Evolutionary conservation across 2,329 filamentous ascomycete species (phyloP).

Genomic region (Elsinoe batatas): DNA sequence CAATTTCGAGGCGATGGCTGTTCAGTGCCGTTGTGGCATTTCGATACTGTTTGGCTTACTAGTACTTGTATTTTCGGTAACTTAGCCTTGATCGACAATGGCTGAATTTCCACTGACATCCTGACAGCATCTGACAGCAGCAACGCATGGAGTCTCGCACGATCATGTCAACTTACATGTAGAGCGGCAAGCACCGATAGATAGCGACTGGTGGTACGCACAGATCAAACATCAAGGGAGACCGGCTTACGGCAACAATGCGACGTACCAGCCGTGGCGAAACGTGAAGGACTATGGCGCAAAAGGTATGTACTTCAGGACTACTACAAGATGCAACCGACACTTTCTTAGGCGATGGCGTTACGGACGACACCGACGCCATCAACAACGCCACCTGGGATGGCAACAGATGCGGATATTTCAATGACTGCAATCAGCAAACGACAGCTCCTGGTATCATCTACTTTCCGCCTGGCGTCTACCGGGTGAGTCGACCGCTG

Average conservation of each 20-base stretch:
- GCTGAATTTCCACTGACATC: neutral
- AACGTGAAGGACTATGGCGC: conserved; percentile 37
- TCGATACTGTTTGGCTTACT: neutral
- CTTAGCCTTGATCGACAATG: neutral
- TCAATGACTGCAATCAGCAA: conserved; percentile 18
- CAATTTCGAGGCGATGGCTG: no score
- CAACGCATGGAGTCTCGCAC: neutral
- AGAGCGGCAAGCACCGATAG: conserved; percentile 9
- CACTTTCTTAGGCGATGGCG: conserved; percentile 20
- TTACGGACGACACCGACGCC: conserved; percentile 24
- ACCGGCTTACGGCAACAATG: conserved; percentile 29
- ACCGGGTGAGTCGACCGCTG: conserved; percentile 32
- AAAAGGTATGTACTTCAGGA: conserved; percentile 23
- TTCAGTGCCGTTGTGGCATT: no score
- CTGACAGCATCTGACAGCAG: neutral
- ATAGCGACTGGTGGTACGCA: conserved; percentile 30
- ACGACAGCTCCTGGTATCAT: conserved; percentile 41
- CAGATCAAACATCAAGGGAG: conserved; percentile 34
- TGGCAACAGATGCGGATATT: conserved; percentile 23
- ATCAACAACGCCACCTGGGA: conserved; percentile 27
- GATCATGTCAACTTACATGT: conserved; percentile 12
- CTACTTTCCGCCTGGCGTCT: conserved; percentile 51
- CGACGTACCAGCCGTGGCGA: conserved; percentile 33
- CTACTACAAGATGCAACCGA: neutral
- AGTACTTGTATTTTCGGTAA: neutral